Evolutionary conservation across 106 monocot genomes (phyloP).

Genomic region (Dendrobium chrysotoxum): DNA sequence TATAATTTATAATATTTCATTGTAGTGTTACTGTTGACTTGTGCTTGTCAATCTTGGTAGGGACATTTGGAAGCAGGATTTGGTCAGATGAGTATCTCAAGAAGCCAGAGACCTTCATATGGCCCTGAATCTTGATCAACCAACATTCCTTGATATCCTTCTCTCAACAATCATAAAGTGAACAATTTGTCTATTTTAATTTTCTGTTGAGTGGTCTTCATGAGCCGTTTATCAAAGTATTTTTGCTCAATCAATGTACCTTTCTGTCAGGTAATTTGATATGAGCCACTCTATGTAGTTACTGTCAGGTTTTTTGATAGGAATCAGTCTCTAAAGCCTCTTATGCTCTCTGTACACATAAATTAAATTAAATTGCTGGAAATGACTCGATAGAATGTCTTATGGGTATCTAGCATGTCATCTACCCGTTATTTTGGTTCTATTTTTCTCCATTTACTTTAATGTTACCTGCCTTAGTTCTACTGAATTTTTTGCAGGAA

Average conservation of each 20-base stretch:
- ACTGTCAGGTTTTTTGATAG: background rate
- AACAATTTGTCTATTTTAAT: too few relatives aligned
- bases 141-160: background rate
- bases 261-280: background rate
- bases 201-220: too few relatives aligned
- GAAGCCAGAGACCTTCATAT: background rate
- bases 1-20: background rate
- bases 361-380: background rate
- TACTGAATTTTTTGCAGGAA: background rate
- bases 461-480: background rate
- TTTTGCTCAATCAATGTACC: too few relatives aligned
- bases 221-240: too few relatives aligned
- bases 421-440: background rate
- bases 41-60: background rate
- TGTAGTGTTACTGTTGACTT: background rate
- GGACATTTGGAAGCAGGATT: background rate
- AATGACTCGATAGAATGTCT: background rate
- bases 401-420: background rate
- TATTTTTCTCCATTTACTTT: background rate
- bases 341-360: background rate
- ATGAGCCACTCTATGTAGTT: background rate
- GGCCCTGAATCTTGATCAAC: background rate
- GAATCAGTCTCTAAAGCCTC: background rate
- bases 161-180: background rate
- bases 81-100: slow-evolving; percentile 4